Evolutionary conservation across 2,329 filamentous ascomycete species (phyloP).

Genomic region (Colletotrichum cordylinicola): DNA sequence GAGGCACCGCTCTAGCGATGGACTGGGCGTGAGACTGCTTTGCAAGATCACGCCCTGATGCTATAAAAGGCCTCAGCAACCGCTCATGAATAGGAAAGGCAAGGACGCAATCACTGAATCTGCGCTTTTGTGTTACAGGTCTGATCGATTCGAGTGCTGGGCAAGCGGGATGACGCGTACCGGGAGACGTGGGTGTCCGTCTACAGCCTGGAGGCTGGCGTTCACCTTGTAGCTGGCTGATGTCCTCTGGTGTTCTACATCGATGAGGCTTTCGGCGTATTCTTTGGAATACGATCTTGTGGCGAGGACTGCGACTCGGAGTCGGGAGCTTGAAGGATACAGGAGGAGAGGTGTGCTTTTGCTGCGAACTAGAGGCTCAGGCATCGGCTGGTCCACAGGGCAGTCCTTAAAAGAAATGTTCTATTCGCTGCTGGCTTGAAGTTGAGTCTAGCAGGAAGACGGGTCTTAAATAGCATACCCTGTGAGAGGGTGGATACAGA

Average conservation of each 20-base stretch:
- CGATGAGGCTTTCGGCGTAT: fast-evolving
- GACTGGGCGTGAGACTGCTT: neutral
- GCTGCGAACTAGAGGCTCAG: neutral
- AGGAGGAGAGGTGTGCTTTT: neutral
- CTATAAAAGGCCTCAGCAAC: neutral
- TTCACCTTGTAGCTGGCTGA: fast-evolving
- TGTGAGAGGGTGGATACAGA: neutral
- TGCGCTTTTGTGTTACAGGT: too few relatives aligned
- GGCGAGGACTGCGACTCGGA: neutral
- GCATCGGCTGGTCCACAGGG: neutral
- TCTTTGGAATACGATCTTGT: neutral
- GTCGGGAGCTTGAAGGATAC: neutral
- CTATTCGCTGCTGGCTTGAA: neutral
- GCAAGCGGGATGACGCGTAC: neutral
- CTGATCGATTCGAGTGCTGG: neutral
- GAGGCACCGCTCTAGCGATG: too few relatives aligned
- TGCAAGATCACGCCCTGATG: neutral
- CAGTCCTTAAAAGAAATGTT: neutral
- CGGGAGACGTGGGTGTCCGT: neutral
- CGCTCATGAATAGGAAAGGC: neutral
- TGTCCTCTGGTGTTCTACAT: neutral
- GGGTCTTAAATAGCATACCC: neutral
- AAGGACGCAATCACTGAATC: neutral
- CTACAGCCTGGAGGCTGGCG: fast-evolving
- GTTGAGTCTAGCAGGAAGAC: neutral